These are phyloP conservation scores for Amoeboaphelidium protococcarum DNA, from an alignment of 371 early-diverging fungal genomes.

Conservation along the genomic window DNA sequence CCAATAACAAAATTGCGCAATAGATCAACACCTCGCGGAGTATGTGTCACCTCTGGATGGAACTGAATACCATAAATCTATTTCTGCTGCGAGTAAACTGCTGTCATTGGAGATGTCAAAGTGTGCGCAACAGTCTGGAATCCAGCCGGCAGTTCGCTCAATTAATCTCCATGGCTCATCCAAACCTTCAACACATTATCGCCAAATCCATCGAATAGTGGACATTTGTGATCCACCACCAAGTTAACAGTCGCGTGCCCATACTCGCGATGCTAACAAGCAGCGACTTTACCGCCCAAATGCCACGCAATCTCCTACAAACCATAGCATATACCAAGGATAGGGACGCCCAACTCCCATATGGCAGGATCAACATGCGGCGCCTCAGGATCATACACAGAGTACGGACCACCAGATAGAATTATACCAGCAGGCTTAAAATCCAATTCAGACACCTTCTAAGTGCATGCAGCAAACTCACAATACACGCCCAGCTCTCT, in stretches of 20 bases:
- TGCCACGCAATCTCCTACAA: conserved; percentile 74
- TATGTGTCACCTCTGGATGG: conserved; percentile 95
- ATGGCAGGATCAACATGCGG: conserved; percentile 79
- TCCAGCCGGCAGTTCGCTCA: conserved; percentile 44
- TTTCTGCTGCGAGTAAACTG: conserved; percentile 45
- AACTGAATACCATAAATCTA: conserved; percentile 80
- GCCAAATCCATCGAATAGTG: conserved; percentile 48
- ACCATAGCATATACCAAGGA: conserved; percentile 93
- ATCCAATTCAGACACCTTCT: conserved; percentile 63
- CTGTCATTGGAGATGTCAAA: conserved; percentile 61
- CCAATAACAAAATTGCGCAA: conserved; percentile 71
- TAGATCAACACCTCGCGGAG: conserved; percentile 49
- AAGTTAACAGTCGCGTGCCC: conserved; percentile 61
- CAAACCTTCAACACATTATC: conserved; percentile 42
- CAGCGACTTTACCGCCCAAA: conserved; percentile 57
- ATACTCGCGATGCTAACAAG: conserved; percentile 77
- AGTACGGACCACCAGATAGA: conserved; percentile 85
- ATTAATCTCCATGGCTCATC: conserved; percentile 95
- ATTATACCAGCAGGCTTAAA: conserved; percentile 90
- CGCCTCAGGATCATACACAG: conserved; percentile 73
- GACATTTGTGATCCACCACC: conserved; percentile 11
- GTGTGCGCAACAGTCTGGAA: conserved; percentile 66
- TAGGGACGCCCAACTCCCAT: conserved; percentile 62
- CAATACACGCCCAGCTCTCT: conserved; percentile 91
- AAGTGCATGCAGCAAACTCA: conserved; percentile 86